Percentiles rank a stretch among this genome's conserved stretches.
These are phyloP conservation scores for Huntiella decipiens DNA, from an alignment of 2,329 filamentous ascomycete species.

Conservation along the genomic window DNA sequence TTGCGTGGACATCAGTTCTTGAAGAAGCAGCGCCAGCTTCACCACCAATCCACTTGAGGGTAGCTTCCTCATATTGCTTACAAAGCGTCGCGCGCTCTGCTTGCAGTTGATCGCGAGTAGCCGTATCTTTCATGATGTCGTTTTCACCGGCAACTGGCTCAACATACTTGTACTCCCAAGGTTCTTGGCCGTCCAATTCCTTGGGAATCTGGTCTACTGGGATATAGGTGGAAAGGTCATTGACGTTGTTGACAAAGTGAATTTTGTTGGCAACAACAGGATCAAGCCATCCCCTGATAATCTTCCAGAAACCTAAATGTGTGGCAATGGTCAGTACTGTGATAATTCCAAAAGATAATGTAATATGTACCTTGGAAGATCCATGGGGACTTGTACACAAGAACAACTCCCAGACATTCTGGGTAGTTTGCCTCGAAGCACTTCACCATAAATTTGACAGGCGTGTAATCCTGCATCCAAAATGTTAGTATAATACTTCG, in stretches of 20 bases:
- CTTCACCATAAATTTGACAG: constrained; percentile 98
- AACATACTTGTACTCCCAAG: constrained; percentile 66
- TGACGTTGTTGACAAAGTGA: constrained; percentile 68
- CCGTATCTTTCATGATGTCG: constrained; percentile 46
- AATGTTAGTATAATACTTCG: neutral
- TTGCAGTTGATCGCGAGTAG: constrained; percentile 43
- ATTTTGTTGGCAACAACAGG: constrained; percentile 90
- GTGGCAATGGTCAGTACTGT: neutral
- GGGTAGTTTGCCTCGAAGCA: constrained; percentile 98
- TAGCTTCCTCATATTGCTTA: constrained; percentile 53
- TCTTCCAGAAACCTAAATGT: constrained; percentile 65
- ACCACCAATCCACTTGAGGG: constrained; percentile 51
- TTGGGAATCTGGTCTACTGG: constrained; percentile 50
- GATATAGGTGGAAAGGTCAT: constrained; percentile 65
- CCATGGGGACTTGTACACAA: constrained; percentile 95
- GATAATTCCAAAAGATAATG: neutral
- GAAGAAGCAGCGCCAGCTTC: constrained; percentile 32
- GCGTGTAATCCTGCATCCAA: constrained; percentile 57
- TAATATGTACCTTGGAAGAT: constrained; percentile 60
- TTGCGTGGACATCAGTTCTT: constrained; percentile 41
- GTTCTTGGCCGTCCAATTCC: constrained; percentile 70
- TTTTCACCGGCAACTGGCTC: constrained; percentile 67
- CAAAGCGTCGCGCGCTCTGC: constrained; percentile 45
- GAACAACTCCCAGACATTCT: constrained; percentile 70
- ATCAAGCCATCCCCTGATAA: constrained; percentile 91